phyloP scores from a whole-genome alignment of 352 stramenopile species.

The Phytophthora idaei region DNA sequence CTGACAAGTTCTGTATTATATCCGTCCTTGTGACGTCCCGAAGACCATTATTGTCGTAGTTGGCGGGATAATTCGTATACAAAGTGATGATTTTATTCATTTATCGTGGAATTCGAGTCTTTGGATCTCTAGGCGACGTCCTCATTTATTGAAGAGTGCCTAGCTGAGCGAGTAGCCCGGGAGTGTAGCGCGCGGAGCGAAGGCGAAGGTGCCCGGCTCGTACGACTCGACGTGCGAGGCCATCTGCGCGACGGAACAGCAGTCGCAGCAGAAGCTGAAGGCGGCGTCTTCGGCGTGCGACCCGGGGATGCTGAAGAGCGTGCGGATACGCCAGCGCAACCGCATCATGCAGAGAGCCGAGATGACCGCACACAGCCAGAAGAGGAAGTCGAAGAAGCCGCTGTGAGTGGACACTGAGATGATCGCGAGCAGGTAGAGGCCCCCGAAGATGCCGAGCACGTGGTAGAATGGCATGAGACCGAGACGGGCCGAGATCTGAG shows the following conservation, averaged over 20 bases:
- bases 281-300: slow-evolving; percentile 56
- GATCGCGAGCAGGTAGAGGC: slow-evolving; percentile 59
- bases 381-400: slow-evolving; percentile 59
- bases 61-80: neutral
- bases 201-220: slow-evolving; percentile 63
- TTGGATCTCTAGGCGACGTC: neutral
- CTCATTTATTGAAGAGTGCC: neutral
- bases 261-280: slow-evolving; percentile 64
- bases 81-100: slow-evolving; percentile 24
- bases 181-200: slow-evolving; percentile 67
- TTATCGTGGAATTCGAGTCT: slow-evolving; percentile 15
- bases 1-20: neutral
- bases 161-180: slow-evolving; percentile 68
- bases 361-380: slow-evolving; percentile 45
- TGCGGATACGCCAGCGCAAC: slow-evolving; percentile 65
- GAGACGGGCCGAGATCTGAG: slow-evolving; percentile 65
- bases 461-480: slow-evolving; percentile 66
- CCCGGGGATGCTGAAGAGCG: slow-evolving; percentile 68
- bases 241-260: slow-evolving; percentile 82
- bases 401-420: slow-evolving; percentile 34
- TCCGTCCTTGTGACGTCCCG: neutral
- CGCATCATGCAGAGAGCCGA: slow-evolving; percentile 48
- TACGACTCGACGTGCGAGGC: slow-evolving; percentile 83
- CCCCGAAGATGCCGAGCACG: slow-evolving; percentile 53
- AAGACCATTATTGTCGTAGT: no score